A percentile compares a stretch with the other conserved stretches of the same genome.
Conservation (phyloP, 2,329 filamentous ascomycete species). For the Xylaria sp. region DNA sequence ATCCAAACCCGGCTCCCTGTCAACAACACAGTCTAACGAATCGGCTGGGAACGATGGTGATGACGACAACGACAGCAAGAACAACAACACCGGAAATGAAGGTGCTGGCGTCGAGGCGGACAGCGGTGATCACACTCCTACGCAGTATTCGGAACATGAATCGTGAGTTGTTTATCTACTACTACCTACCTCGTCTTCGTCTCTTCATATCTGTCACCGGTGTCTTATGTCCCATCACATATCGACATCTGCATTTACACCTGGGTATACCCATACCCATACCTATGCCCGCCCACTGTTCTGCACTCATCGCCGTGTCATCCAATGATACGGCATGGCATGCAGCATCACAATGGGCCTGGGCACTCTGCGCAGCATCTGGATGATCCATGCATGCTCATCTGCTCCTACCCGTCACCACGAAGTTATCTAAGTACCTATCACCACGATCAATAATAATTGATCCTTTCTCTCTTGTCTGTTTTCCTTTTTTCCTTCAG, state of each 20-base stretch:
- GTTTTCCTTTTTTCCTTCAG: not conserved
- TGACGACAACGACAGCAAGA: not conserved
- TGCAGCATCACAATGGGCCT: too few species aligned
- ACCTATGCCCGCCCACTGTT: not conserved
- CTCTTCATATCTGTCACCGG: not conserved
- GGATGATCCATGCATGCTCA: conserved; percentile 2
- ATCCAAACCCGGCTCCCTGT: conserved; percentile 37
- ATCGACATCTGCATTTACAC: not conserved
- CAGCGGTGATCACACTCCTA: conserved; percentile 47
- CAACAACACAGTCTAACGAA: conserved; percentile 43
- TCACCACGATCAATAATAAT: too few species aligned
- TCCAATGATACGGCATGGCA: too few species aligned
- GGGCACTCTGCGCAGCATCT: not conserved
- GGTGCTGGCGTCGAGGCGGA: conserved; percentile 8
- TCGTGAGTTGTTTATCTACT: conserved; percentile 42
- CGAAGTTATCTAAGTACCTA: not conserved
- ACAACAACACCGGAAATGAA: not conserved
- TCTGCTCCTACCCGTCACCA: not conserved
- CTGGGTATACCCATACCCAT: not conserved
- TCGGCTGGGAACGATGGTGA: conserved; percentile 47
- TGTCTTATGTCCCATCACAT: not conserved
- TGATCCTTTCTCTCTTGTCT: not conserved
- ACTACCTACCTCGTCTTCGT: too few species aligned
- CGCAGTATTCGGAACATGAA: conserved; percentile 53
- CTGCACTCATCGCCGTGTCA: too few species aligned